Percentiles rank a stretch among this genome's conserved stretches.
phyloP scores from a whole-genome alignment of 352 stramenopile genomes.

The Pythium folliculosum region DNA sequence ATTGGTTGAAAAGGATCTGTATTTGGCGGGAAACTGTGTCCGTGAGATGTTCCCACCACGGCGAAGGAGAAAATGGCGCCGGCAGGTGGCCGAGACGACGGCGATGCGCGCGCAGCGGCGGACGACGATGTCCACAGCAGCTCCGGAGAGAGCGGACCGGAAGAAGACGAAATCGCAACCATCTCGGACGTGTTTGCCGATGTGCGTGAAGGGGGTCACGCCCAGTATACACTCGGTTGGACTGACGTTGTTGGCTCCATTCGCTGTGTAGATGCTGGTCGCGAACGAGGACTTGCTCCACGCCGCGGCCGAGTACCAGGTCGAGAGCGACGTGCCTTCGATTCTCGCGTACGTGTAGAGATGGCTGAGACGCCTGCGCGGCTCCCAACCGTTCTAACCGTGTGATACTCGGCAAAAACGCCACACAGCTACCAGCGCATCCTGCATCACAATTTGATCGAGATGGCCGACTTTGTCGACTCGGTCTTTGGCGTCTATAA shows the following conservation, averaged over 20 bases:
- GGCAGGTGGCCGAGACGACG: conserved; percentile 1
- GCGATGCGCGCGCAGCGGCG: conserved; percentile 2
- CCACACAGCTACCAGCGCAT: conserved; percentile 62
- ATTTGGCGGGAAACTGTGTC: conserved; percentile 28
- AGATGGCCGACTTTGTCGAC: conserved; percentile 84
- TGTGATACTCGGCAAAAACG: not conserved
- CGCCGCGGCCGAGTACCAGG: conserved; percentile 60
- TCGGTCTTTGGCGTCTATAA: conserved; percentile 77
- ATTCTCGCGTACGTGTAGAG: conserved; percentile 50
- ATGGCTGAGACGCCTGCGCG: not conserved
- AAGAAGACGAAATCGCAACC: conserved; percentile 46
- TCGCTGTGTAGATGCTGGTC: conserved; percentile 55
- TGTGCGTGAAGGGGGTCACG: conserved; percentile 29
- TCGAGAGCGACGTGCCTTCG: conserved; percentile 47
- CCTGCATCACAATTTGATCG: conserved; percentile 72
- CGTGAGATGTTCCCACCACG: conserved; percentile 18
- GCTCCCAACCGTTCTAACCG: not conserved
- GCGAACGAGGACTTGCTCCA: conserved; percentile 77
- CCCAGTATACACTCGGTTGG: not conserved
- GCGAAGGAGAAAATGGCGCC: conserved; percentile 2
- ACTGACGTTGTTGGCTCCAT: not conserved
- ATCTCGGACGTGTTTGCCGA: conserved; percentile 71
- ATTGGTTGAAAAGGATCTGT: conserved; percentile 26
- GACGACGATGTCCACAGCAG: conserved; percentile 5
- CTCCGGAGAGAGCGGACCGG: conserved; percentile 22